Base-by-base conservation (phyloP, 2,329 filamentous ascomycete genomes). In the Rosellinia necatrix region DNA sequence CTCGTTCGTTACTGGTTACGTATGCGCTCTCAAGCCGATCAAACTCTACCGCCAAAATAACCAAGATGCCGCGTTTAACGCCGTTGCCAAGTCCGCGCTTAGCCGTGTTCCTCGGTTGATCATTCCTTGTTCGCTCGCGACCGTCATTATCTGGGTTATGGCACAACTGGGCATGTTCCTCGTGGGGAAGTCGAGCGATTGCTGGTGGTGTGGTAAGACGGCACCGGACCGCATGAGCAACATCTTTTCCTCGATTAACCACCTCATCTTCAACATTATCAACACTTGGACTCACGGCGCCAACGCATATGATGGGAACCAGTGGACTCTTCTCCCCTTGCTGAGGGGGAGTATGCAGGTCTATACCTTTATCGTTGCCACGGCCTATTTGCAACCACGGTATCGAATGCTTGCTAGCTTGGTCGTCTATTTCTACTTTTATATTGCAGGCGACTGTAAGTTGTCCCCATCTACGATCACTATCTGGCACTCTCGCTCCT, bases 1-100 rank as follows among this genome's bases (percentile, higher is more conserved):
- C 71, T 81, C 86, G 65, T 76, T 88, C 42, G 82, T 87, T 34
- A 84, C 84, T 19, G 84, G 84, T 53, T 87, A 85, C 64, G 84
- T 86, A 48, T 86, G 85, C 71, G 80, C 82, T 3, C 75, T 86
- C 49, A 85, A 86, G 64, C 81, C 84, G 13, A 78, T 87, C 56
- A 76, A 78, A 50, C 78, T 82, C 48, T 80, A 75, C 64, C 78
- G 81, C 49, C 73, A 79, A 27, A 83, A 81, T 48, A 77, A 82
- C 62, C 76, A 78, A 53, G 77, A 82, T 37, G 75, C 75, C 1
- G 82, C 82, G 10, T 80, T 84, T 60, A 72, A 67, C 17, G 77
- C 79, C 34, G 77, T 87, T 59, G 78, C 81, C 53, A 79, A 78
- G 60, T 84, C 81, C 12, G 80, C 83, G 0, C 80, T 87, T 59